Evolutionary conservation across 2,329 filamentous ascomycete genomes (phyloP).

Genomic region (Fusarium xylarioides): DNA sequence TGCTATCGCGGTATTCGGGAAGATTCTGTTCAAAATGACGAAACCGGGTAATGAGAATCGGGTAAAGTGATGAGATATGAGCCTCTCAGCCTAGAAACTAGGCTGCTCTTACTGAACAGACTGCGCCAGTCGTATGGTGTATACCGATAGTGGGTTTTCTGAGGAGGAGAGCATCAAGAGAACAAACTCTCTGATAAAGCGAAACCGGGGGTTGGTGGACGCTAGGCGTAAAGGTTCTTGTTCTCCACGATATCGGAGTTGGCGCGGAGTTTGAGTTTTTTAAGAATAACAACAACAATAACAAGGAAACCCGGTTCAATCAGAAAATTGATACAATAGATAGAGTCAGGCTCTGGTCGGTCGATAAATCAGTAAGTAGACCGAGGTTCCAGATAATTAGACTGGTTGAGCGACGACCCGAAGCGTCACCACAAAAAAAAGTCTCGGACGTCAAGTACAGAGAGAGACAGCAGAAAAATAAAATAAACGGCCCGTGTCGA

Average conservation of each 20-base stretch:
- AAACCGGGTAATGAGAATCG: slow-evolving; percentile 17
- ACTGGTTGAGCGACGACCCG: slow-evolving; percentile 37
- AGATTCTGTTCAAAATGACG: slow-evolving; percentile 21
- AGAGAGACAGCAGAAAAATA: not conserved
- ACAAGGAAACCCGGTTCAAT: not conserved
- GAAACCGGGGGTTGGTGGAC: slow-evolving; percentile 20
- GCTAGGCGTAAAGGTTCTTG: slow-evolving; percentile 12
- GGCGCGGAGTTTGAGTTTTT: not conserved
- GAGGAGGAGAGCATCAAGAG: not conserved
- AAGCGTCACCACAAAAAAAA: slow-evolving; percentile 12
- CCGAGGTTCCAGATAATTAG: not conserved
- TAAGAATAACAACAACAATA: not conserved
- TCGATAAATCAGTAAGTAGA: not conserved
- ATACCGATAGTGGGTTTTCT: not conserved
- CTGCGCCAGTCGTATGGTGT: not conserved
- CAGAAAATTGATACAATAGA: not conserved
- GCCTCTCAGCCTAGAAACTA: not conserved
- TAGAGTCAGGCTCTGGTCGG: not conserved
- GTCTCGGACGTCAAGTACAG: slow-evolving; percentile 8
- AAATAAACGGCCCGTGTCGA: slow-evolving; percentile 29
- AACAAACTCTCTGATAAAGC: slow-evolving; percentile 3
- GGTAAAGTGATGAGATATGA: not conserved
- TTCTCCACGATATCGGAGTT: slow-evolving; percentile 15
- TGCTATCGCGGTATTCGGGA: slow-evolving; percentile 19
- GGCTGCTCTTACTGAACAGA: not conserved